A percentile compares a stretch with the other conserved stretches of the same genome.
Evolutionary conservation across 257 asterid species (phyloP).

Genomic region (Solanum peruvianum): DNA sequence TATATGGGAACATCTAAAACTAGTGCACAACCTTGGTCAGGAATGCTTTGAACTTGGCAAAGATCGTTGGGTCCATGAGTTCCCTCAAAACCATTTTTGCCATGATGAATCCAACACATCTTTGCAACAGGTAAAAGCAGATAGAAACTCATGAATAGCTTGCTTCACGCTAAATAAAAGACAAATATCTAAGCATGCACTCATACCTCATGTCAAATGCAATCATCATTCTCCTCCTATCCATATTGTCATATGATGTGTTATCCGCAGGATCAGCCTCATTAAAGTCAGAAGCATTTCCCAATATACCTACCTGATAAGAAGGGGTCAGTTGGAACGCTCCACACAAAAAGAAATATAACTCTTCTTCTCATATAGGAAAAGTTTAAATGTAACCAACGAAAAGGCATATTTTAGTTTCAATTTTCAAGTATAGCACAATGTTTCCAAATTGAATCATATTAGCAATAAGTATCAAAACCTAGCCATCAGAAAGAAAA

Average conservation of each 20-base stretch:
- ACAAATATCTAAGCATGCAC: neutral
- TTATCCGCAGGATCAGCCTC: conserved; percentile 37
- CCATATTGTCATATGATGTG: conserved; percentile 29
- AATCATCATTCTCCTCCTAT: conserved; percentile 83
- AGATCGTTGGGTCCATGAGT: conserved; percentile 76
- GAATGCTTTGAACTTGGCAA: conserved; percentile 83
- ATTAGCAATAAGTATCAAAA: neutral
- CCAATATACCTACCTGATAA: conserved; percentile 79
- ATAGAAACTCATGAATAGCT: neutral
- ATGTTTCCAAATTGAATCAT: neutral
- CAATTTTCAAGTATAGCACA: neutral
- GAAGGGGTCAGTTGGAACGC: conserved; percentile 3
- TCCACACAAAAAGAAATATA: neutral
- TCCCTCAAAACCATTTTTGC: conserved; percentile 92
- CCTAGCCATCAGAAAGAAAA: neutral
- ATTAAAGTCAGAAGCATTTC: conserved; percentile 80
- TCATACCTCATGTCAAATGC: conserved; percentile 94
- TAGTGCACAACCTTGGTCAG: conserved; percentile 54
- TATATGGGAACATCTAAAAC: neutral
- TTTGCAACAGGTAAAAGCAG: conserved; percentile 14
- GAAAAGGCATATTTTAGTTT: neutral
- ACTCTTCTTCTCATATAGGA: neutral
- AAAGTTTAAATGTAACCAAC: neutral
- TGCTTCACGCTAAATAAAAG: conserved; percentile 5
- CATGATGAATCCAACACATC: conserved; percentile 92